Evolutionary conservation across 2,329 filamentous ascomycete species (phyloP), one percentile per base, ranked within the genome.

Genomic region (Teratosphaeria viscida): DNA sequence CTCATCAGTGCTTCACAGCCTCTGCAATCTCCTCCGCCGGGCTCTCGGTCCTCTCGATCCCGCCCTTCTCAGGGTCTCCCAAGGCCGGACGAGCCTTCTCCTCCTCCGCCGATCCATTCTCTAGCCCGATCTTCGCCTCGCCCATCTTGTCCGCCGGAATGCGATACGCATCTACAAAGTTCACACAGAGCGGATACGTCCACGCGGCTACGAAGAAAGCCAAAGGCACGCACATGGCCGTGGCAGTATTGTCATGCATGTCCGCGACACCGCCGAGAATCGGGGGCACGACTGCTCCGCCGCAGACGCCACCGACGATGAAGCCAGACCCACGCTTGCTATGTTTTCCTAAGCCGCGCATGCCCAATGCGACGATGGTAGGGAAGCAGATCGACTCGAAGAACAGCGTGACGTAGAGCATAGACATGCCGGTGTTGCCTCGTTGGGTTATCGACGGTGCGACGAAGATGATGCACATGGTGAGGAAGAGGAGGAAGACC

Each of bases 381-480:
- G 91, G 90, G 79, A 89, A 95, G 66, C 90, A 83, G 57, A 90
- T 89, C 0, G 86, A 88, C 72, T 92, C 89, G 68, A 89, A 90
- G 73, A 95, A 90, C 64, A 90, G 86, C 63, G 88, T 87, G 34
- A 70, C 23, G 61, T 86, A 78, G 2, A 88, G 76, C 64, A 89
- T 85, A 11, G 66, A 83, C 77, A 64, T 78, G 16, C 81, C 81
- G 0, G 76, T 73, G 59, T 79, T 78, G 34, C 78, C 81, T 16
- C 70, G 71, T n/a, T 80, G 77, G 5, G 75, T 78, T 60, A 85
- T 82, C 11, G 79, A 72, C 0, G 80, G 77, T 5, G 80, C 74
- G 57, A 80, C 74, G 65, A 89, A 76, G 53, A 88, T 78, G 70
- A 90, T 82, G 62, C 67, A 68, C 37, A 76, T 71, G 1, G 79